Conservation (phyloP, 352 stramenopile genomes). For the Phytophthora sp. region DNA sequence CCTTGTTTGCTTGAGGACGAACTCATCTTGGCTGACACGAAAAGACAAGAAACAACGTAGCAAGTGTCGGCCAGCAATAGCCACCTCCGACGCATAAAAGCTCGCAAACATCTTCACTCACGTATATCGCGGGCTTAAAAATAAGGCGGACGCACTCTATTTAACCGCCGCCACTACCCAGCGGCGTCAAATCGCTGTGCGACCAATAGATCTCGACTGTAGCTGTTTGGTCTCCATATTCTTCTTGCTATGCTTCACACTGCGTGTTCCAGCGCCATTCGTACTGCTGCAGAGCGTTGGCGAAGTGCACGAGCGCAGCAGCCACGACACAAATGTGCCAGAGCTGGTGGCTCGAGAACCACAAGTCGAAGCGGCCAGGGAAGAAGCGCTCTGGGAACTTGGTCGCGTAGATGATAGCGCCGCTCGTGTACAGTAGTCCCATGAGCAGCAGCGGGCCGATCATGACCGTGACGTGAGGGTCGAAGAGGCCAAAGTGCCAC, state of each 20-base stretch:
- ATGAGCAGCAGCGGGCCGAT: constrained; percentile 82
- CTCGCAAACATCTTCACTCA: constrained; percentile 5
- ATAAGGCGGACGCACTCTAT: constrained; percentile 35
- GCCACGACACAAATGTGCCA: constrained; percentile 90
- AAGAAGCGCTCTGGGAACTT: constrained; percentile 88
- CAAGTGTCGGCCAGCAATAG: constrained; percentile 16
- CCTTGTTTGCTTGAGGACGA: constrained; percentile 8
- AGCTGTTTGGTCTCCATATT: neutral
- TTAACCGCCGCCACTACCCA: constrained; percentile 6
- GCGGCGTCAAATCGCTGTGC: constrained; percentile 12
- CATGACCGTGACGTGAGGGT: constrained; percentile 87
- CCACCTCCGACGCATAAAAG: constrained; percentile 5
- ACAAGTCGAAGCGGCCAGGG: constrained; percentile 84
- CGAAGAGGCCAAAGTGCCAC: constrained; percentile 77
- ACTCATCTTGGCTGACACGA: no score
- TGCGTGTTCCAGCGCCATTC: constrained; percentile 87
- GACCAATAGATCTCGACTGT: constrained; percentile 28
- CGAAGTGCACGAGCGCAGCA: constrained; percentile 86
- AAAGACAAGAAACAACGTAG: neutral
- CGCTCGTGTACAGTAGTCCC: constrained; percentile 78
- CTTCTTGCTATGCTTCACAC: constrained; percentile 61
- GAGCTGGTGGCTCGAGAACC: constrained; percentile 87
- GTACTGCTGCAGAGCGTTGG: constrained; percentile 85
- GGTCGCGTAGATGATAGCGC: constrained; percentile 85
- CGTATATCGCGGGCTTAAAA: constrained; percentile 21